Evolutionary conservation across 495 filamentous ascomycete genomes (phyloP).

Genomic region (Lindgomyces ingoldianus): DNA sequence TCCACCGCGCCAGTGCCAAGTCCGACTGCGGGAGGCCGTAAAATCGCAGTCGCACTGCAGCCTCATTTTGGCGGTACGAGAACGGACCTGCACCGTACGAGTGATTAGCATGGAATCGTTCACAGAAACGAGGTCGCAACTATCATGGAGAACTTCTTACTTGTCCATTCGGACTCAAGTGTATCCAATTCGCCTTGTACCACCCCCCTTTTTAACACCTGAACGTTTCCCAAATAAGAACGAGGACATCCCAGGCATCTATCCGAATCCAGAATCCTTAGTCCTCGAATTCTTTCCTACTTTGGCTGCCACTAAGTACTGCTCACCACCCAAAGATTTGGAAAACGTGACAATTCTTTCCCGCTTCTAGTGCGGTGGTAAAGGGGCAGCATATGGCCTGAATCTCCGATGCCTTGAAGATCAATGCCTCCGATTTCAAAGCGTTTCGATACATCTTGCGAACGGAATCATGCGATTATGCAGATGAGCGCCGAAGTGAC

Average conservation of each 20-base stretch:
- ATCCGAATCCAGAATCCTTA: too few relatives aligned
- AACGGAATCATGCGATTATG: too few relatives aligned
- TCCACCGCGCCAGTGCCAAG: not conserved
- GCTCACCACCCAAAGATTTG: not conserved
- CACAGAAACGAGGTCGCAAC: not conserved
- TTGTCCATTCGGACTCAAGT: too few relatives aligned
- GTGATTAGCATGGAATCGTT: not conserved
- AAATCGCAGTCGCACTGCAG: not conserved
- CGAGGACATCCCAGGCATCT: not conserved
- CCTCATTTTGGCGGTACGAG: constrained; percentile 6
- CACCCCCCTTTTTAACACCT: constrained; percentile 2
- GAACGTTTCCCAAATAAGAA: not conserved
- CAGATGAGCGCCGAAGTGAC: too few relatives aligned
- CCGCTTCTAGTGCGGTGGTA: not conserved
- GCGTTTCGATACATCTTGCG: not conserved
- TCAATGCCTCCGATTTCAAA: constrained; percentile 11
- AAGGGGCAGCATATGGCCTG: constrained; percentile 2
- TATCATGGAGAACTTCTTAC: too few relatives aligned
- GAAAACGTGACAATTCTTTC: constrained; percentile 2
- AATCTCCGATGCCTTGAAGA: not conserved
- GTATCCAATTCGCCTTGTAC: too few relatives aligned
- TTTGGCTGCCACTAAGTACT: too few relatives aligned
- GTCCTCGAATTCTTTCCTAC: too few relatives aligned
- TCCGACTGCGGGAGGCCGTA: not conserved
- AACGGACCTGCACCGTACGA: not conserved